Evolutionary conservation across 176 grass and related monocot genomes (phyloP).

Genomic region (Triticum urartu): DNA sequence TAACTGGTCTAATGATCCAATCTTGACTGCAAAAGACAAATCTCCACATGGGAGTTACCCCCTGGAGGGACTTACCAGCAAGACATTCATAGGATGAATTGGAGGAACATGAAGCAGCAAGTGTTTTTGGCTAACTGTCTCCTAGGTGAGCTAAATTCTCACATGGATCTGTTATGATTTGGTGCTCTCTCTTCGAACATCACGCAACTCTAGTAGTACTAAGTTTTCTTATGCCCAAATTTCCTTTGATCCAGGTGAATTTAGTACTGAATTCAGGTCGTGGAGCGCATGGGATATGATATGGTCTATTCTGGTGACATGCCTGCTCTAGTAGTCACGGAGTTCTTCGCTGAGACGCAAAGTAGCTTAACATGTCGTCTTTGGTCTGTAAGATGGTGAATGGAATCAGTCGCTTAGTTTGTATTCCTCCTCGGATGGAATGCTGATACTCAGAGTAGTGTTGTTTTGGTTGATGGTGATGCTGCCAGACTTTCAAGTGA

Average conservation of each 20-base stretch:
- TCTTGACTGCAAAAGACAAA: not conserved
- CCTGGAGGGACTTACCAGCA: not conserved
- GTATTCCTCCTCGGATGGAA: not conserved
- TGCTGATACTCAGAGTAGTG: not conserved
- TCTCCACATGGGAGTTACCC: not conserved
- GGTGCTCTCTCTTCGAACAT: not conserved
- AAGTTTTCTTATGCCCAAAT: not conserved
- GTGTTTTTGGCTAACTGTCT: not conserved
- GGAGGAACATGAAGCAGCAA: not conserved
- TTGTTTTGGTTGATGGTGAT: not conserved
- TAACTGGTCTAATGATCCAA: not conserved
- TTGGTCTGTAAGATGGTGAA: not conserved
- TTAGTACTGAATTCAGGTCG: not conserved
- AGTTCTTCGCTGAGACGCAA: not conserved
- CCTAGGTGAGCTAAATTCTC: not conserved
- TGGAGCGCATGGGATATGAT: not conserved
- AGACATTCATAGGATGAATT: not conserved
- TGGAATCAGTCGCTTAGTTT: not conserved
- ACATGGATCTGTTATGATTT: not conserved
- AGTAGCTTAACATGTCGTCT: not conserved
- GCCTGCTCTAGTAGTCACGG: not conserved
- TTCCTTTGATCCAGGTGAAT: constrained; percentile 5
- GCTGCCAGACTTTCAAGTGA: not conserved
- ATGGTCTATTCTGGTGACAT: not conserved
- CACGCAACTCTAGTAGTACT: not conserved